Percentiles rank a stretch among this genome's conserved stretches.
phyloP scores from a whole-genome alignment of 805 yeast genomes.

The Yarrowia sp. region DNA sequence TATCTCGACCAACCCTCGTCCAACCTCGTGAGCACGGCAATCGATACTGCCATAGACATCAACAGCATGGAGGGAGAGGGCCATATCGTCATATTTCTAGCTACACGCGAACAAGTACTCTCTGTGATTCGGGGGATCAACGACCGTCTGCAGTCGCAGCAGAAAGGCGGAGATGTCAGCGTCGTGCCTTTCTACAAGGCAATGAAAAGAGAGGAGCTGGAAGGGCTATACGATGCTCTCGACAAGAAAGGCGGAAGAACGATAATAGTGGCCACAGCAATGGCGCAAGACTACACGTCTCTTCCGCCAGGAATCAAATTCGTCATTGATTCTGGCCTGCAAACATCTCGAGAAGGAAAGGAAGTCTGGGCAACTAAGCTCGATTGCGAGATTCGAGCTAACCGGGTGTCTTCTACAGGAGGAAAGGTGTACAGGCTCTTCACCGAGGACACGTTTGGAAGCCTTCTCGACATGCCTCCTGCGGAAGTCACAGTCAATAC shows the following conservation, averaged over 20 bases:
- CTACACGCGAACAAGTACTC: neutral
- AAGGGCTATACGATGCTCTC: neutral
- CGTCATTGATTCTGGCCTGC: neutral
- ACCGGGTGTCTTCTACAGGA: neutral
- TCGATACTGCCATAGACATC: neutral
- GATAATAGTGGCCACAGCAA: neutral
- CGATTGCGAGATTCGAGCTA: slow-evolving; percentile 6
- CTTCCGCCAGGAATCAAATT: neutral
- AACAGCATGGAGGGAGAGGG: slow-evolving; percentile 2
- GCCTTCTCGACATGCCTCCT: neutral
- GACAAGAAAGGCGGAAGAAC: neutral
- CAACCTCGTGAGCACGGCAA: neutral
- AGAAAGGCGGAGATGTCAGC: slow-evolving; percentile 1
- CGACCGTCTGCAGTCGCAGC: neutral
- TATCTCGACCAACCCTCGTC: neutral
- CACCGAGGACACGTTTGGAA: neutral
- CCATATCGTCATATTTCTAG: neutral
- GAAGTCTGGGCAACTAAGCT: neutral
- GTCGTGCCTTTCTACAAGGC: slow-evolving; percentile 1
- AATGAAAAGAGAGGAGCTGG: neutral
- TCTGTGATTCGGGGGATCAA: neutral
- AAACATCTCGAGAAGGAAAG: neutral
- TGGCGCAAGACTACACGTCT: slow-evolving; percentile 2
- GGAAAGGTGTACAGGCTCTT: slow-evolving; percentile 13
- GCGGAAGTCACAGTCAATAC: neutral